Percentiles rank a stretch among this genome's conserved stretches.
These are phyloP conservation scores for Metschnikowia henanensis DNA, from an alignment of 805 yeast species.

Conservation along the genomic window DNA sequence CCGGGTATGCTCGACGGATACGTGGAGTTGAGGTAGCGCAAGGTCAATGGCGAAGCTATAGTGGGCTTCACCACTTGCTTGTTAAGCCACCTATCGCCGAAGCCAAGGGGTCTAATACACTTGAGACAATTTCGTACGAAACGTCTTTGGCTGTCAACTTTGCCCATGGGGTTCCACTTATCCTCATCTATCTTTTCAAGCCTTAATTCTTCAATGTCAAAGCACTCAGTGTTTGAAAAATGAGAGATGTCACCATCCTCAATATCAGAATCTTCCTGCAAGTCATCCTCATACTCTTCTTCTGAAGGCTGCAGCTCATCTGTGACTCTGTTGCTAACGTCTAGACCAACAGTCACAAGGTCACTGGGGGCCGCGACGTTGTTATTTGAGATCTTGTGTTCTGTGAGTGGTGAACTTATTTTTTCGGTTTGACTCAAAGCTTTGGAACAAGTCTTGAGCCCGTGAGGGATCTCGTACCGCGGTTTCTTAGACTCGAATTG, in stretches of 20 bases:
- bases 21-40: constrained; percentile 2
- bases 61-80: constrained; percentile 44
- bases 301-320: constrained; percentile 5
- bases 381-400: too few relatives aligned
- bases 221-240: too few relatives aligned
- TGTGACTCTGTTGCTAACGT: neutral
- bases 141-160: constrained; percentile 36
- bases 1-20: neutral
- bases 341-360: neutral
- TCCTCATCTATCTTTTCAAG: too few relatives aligned
- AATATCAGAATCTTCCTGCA: constrained; percentile 3
- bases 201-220: too few relatives aligned
- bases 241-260: too few relatives aligned
- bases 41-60: constrained; percentile 26
- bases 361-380: neutral
- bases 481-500: too few relatives aligned
- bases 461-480: too few relatives aligned
- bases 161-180: constrained; percentile 52
- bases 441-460: too few relatives aligned
- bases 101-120: constrained; percentile 54
- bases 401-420: too few relatives aligned
- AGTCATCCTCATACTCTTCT: constrained; percentile 4
- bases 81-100: constrained; percentile 55
- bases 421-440: too few relatives aligned
- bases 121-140: constrained; percentile 52